Base-by-base conservation (phyloP, 495 filamentous ascomycete genomes). In the Recurvomyces mirabilis region DNA sequence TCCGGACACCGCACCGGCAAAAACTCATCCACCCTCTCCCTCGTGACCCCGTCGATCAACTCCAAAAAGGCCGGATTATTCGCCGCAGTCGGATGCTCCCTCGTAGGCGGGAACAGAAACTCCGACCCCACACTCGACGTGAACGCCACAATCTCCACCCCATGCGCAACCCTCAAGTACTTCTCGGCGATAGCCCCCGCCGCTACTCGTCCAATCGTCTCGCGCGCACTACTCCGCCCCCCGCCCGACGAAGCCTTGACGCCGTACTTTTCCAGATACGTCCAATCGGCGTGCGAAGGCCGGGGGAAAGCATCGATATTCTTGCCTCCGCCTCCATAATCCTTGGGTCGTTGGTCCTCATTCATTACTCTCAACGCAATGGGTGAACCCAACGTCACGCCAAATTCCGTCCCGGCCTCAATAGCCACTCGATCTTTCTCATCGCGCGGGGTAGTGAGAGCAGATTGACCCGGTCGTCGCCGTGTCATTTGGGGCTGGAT, bases 111-210 rank as follows among this genome's bases (percentile, higher is more conserved):
- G 66, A 87, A 88, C 52, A 93, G 78, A 64, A 87, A 75, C 47
- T 86, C 73, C 53, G 70, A 68, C 41, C 91, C 91, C 41, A 98
- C 84, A 29, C 84, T 88, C 36, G 82, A 79, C 56, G 86, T 83
- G 55, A 88, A 98, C 35, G 89, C 83, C 45, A 91, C 79, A 53
- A 98, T 94, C 64, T 94, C 85, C 39, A 95, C 71, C 49, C 79
- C 80, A 60, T 93, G 80, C 22, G 82, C 78, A 22, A 87, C 65
- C 41, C 66, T 66, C 9, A 98, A 72, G 67, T 91, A 95, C 58
- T 95, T 94, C 65, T 98, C 91, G 21, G 87, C 87, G 59, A 96
- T 86, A 34, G 87, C 81, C 41, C 91, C 88, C n/a, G 91, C 88
- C 19, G 89, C 87, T 21, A 96, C 91, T 48, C 91, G 78, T 25